Percentiles rank a stretch among this genome's conserved stretches.
Conservation (phyloP, 352 stramenopile genomes). For the Phytophthora sansomeana region DNA sequence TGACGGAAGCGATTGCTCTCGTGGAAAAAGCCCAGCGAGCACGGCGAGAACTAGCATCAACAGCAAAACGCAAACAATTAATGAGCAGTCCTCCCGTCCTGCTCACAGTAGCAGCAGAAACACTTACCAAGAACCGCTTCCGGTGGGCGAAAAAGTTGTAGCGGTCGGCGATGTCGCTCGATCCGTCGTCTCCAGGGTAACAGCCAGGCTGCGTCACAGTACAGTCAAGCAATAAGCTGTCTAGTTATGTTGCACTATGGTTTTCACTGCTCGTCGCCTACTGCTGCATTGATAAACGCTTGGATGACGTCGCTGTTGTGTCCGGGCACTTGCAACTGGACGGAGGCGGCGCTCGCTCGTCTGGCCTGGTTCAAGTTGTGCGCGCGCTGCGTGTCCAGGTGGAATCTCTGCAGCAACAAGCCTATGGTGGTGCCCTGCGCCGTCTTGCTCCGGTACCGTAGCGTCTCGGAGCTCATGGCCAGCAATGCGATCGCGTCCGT, state of each 20-base stretch:
- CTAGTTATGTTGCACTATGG: not conserved
- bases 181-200: slow-evolving; percentile 66
- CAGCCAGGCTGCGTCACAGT: slow-evolving; percentile 44
- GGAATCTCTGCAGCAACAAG: slow-evolving; percentile 32
- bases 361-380: slow-evolving; percentile 13
- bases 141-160: slow-evolving; percentile 77
- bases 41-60: slow-evolving; percentile 58
- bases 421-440: slow-evolving; percentile 17
- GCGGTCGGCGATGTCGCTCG: slow-evolving; percentile 51
- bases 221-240: not conserved
- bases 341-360: not conserved
- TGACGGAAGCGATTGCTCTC: slow-evolving; percentile 64
- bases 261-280: slow-evolving; percentile 1
- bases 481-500: not conserved
- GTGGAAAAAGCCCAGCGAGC: slow-evolving; percentile 56
- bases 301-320: slow-evolving; percentile 25
- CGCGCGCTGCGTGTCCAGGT: slow-evolving; percentile 8
- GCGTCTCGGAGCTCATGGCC: slow-evolving; percentile 24
- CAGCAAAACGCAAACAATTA: not conserved
- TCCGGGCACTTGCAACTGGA: not conserved
- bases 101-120: not conserved
- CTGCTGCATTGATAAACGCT: slow-evolving; percentile 34
- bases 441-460: slow-evolving; percentile 24
- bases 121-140: slow-evolving; percentile 60
- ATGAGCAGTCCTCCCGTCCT: not conserved